Conservation (phyloP, 495 filamentous ascomycete species). For the Penicillium paradoxum region DNA sequence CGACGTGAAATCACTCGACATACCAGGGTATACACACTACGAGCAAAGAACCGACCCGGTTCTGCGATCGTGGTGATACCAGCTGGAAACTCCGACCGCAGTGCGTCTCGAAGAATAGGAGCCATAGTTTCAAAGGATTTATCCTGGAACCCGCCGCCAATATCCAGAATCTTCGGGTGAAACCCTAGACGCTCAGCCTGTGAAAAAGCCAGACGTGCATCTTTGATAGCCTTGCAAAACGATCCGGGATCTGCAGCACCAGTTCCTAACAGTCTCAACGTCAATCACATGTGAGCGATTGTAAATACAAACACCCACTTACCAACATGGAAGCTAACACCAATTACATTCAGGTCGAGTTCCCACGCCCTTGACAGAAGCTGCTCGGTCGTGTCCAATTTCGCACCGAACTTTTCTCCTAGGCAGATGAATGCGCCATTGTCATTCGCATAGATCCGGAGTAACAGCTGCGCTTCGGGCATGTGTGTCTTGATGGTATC, state of each 20-base stretch:
- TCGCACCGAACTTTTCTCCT: slow-evolving; percentile 31
- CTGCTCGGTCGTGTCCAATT: slow-evolving; percentile 10
- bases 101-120: background rate
- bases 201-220: slow-evolving; percentile 21
- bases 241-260: slow-evolving; percentile 18
- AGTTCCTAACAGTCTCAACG: slow-evolving; percentile 11
- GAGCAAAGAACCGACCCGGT: slow-evolving; percentile 30
- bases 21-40: slow-evolving; percentile 23
- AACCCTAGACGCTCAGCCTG: slow-evolving; percentile 14
- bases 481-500: slow-evolving; percentile 24
- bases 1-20: slow-evolving; percentile 29
- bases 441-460: slow-evolving; percentile 30
- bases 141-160: slow-evolving; percentile 32
- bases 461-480: slow-evolving; percentile 23
- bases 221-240: slow-evolving; percentile 23
- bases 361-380: slow-evolving; percentile 22
- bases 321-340: slow-evolving; percentile 37
- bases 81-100: slow-evolving; percentile 13
- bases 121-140: slow-evolving; percentile 22
- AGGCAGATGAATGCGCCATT: slow-evolving; percentile 19
- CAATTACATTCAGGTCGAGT: slow-evolving; percentile 25
- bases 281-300: background rate
- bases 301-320: background rate
- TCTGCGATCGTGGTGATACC: slow-evolving; percentile 26
- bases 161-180: slow-evolving; percentile 20